These are phyloP conservation scores for Immersiella caudata DNA, from an alignment of 495 filamentous ascomycete genomes.

Conservation along the genomic window DNA sequence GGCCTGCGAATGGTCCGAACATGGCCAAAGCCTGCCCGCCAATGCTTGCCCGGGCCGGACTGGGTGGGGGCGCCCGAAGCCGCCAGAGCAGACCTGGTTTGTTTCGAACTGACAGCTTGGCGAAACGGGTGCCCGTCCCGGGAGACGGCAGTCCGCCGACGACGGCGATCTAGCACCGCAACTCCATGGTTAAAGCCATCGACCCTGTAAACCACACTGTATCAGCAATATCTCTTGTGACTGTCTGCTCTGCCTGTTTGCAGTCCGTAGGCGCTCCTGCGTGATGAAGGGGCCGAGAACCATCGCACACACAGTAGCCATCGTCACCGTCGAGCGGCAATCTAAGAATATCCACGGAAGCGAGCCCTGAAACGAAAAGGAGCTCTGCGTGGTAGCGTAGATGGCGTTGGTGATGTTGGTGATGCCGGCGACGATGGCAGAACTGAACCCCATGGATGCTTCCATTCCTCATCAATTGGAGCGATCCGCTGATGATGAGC, in stretches of 20 bases:
- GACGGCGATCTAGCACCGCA: not conserved
- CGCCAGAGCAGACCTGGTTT: not conserved
- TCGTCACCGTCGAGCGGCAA: not conserved
- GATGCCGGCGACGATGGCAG: not conserved
- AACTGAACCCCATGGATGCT: not conserved
- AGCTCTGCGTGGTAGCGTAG: not conserved
- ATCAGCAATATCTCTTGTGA: not conserved
- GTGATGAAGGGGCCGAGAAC: not conserved
- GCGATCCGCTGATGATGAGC: not conserved
- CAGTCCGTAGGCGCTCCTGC: not conserved
- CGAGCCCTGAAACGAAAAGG: not conserved
- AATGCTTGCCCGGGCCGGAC: not conserved
- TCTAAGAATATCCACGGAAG: not conserved
- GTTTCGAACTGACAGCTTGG: constrained; percentile 4
- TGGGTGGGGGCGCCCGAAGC: not conserved
- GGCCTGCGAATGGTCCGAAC: not conserved
- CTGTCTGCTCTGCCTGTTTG: not conserved
- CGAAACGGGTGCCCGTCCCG: not conserved
- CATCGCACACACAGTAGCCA: not conserved
- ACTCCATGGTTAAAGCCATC: not conserved
- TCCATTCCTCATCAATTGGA: not conserved
- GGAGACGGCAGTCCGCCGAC: not conserved
- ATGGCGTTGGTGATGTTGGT: not conserved
- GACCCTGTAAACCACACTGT: not conserved
- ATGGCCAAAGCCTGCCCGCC: not conserved